These are phyloP conservation scores for Crithidia thermophila DNA, from an alignment of 208 protist species.

Conservation along the genomic window DNA sequence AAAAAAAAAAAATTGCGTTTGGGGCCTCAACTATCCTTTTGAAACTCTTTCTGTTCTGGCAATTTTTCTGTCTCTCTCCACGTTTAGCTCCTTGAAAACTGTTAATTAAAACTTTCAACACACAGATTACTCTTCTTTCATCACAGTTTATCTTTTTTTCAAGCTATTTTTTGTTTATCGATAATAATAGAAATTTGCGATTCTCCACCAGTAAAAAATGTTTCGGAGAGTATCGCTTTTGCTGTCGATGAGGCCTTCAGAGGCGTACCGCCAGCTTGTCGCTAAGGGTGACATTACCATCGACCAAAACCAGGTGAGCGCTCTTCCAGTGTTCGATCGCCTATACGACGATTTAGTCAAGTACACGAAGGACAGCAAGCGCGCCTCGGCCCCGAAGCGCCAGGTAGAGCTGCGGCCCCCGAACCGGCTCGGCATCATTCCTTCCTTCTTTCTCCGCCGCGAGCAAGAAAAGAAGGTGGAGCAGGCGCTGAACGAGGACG, in stretches of 20 bases:
- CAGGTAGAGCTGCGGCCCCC: conserved; percentile 77
- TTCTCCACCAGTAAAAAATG: conserved; percentile 48
- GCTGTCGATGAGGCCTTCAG: conserved; percentile 47
- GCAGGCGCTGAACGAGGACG: conserved; percentile 44
- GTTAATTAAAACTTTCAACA: conserved; percentile 1
- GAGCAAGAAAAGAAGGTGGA: conserved; percentile 78
- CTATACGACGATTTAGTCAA: conserved; percentile 72
- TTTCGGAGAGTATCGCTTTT: conserved; percentile 44
- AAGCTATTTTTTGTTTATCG: conserved; percentile 9
- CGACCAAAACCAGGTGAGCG: conserved; percentile 66
- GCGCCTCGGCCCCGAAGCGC: conserved; percentile 43
- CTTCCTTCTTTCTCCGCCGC: conserved; percentile 74
- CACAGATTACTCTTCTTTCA: not conserved
- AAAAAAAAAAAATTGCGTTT: no score
- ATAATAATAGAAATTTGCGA: not conserved
- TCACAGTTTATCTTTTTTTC: not conserved
- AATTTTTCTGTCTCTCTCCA: not conserved
- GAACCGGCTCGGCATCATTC: conserved; percentile 82
- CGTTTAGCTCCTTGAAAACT: not conserved
- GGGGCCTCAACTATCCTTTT: no score
- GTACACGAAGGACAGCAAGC: conserved; percentile 50
- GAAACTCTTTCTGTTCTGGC: not conserved
- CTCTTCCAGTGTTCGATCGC: conserved; percentile 81
- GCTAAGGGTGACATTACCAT: conserved; percentile 41
- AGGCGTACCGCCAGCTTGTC: conserved; percentile 65